Evolutionary conservation across 208 protist genomes (phyloP).

Genomic region (Endotrypanum monterogeii): DNA sequence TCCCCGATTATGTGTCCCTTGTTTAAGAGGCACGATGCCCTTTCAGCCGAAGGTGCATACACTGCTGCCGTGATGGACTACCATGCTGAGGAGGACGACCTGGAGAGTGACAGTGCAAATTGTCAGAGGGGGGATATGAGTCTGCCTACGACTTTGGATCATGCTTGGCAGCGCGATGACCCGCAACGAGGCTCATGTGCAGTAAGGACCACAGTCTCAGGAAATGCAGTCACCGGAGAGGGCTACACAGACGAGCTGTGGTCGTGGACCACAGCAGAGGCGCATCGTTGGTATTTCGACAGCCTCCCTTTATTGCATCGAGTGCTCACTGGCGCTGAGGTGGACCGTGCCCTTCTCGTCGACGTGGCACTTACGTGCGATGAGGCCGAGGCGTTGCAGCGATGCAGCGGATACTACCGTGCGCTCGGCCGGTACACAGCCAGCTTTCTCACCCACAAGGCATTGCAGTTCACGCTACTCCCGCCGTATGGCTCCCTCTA

Average conservation of each 20-base stretch:
- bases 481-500: slow-evolving; percentile 71
- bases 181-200: slow-evolving; percentile 1
- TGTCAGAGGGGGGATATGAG: neutral
- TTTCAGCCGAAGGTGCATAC: too few relatives aligned
- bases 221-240: neutral
- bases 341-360: slow-evolving; percentile 16
- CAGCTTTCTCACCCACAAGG: slow-evolving; percentile 79
- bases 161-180: slow-evolving; percentile 22
- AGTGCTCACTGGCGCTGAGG: slow-evolving; percentile 13
- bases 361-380: slow-evolving; percentile 11
- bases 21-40: neutral
- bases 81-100: slow-evolving; percentile 5
- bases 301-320: slow-evolving; percentile 8
- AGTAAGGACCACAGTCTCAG: neutral
- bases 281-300: slow-evolving; percentile 36
- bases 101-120: neutral
- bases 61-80: neutral
- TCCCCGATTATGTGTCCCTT: neutral
- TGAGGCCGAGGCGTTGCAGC: slow-evolving; percentile 44
- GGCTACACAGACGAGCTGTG: slow-evolving; percentile 16
- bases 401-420: slow-evolving; percentile 69
- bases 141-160: neutral
- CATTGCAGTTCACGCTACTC: slow-evolving; percentile 77
- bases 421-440: slow-evolving; percentile 47
- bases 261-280: slow-evolving; percentile 23